Evolutionary conservation across 1,284 basidiomycete genomes (phyloP).

Genomic region (Austroboletus niveus): DNA sequence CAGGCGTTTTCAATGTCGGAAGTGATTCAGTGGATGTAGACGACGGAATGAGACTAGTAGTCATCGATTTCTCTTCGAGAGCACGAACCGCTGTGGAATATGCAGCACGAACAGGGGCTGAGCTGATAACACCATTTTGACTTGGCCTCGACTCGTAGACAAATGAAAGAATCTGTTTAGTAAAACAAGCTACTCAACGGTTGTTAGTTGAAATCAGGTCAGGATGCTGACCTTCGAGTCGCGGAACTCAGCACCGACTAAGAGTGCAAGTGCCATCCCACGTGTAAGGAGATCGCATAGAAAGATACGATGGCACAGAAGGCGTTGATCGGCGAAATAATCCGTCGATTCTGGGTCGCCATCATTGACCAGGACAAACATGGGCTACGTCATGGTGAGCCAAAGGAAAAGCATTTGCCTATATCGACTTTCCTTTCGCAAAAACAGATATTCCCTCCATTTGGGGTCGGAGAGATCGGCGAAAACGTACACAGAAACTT

Average conservation of each 20-base stretch:
- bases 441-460: slow-evolving; percentile 47
- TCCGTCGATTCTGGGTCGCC: slow-evolving; percentile 34
- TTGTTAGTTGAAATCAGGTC: not conserved
- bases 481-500: slow-evolving; percentile 45
- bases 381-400: slow-evolving; percentile 45
- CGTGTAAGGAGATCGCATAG: slow-evolving; percentile 46
- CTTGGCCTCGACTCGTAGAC: slow-evolving; percentile 40
- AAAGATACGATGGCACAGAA: slow-evolving; percentile 49
- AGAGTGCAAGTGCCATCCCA: slow-evolving; percentile 50
- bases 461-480: slow-evolving; percentile 40
- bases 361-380: slow-evolving; percentile 63
- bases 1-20: not conserved
- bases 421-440: slow-evolving; percentile 38
- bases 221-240: slow-evolving; percentile 54
- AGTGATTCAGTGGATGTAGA: not conserved
- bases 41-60: not conserved
- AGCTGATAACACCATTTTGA: slow-evolving; percentile 7
- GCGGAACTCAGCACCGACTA: slow-evolving; percentile 53
- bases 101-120: slow-evolving; percentile 9
- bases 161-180: slow-evolving; percentile 44
- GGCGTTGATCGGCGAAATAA: slow-evolving; percentile 27
- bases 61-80: slow-evolving; percentile 5
- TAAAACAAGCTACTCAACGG: not conserved
- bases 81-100: slow-evolving; percentile 1
- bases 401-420: not conserved